Evolutionary conservation across 208 protist genomes (phyloP).

Genomic region (Wallacemonas sp.): DNA sequence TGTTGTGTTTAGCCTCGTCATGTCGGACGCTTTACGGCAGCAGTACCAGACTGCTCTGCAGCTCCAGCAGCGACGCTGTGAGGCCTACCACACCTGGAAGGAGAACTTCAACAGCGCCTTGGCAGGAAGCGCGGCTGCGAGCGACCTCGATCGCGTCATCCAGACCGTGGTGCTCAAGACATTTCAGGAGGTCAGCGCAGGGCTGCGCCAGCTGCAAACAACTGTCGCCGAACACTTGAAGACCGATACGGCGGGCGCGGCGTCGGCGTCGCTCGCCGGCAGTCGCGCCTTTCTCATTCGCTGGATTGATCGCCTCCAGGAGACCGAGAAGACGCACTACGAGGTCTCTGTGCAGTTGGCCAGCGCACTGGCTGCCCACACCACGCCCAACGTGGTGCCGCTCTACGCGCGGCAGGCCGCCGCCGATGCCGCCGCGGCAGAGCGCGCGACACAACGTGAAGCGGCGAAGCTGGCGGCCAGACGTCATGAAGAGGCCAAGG

Average conservation of each 20-base stretch:
- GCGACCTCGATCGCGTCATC: constrained; percentile 47
- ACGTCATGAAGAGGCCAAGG: neutral
- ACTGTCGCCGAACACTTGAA: constrained; percentile 7
- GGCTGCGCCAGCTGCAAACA: constrained; percentile 51
- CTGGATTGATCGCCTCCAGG: constrained; percentile 66
- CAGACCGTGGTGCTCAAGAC: constrained; percentile 39
- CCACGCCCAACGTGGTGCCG: constrained; percentile 17
- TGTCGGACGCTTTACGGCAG: neutral
- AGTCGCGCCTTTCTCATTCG: constrained; percentile 22
- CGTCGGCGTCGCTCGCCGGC: neutral
- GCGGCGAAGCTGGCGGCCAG: neutral
- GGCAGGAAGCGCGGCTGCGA: constrained; percentile 34
- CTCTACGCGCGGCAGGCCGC: neutral
- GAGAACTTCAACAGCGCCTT: constrained; percentile 51
- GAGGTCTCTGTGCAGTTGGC: constrained; percentile 37
- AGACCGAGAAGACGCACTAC: constrained; percentile 63
- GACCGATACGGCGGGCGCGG: neutral
- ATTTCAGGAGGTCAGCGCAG: constrained; percentile 60
- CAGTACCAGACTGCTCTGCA: constrained; percentile 23
- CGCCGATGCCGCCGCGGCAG: neutral
- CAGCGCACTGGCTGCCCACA: constrained; percentile 34
- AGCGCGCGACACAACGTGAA: neutral
- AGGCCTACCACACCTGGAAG: constrained; percentile 63
- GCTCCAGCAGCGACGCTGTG: constrained; percentile 67
- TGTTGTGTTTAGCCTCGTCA: neutral